These are phyloP conservation scores for Jatropha multifida DNA, from an alignment of 441 rosid species.

Conservation along the genomic window DNA sequence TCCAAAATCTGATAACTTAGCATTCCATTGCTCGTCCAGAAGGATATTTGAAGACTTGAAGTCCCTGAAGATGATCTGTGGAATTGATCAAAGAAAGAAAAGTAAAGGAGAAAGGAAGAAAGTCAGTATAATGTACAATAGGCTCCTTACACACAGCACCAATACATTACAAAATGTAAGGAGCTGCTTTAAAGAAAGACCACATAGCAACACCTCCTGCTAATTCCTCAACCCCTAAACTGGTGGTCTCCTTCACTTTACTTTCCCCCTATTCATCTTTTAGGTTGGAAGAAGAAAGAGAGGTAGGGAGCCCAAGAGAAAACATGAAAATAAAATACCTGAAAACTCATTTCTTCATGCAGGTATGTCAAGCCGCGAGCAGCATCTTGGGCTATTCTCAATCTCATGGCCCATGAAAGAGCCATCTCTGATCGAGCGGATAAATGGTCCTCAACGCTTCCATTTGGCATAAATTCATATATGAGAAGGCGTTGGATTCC, in stretches of 20 bases:
- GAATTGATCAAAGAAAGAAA: background rate
- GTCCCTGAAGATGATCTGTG: slow-evolving; percentile 84
- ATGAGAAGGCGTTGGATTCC: slow-evolving; percentile 86
- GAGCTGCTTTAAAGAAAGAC: background rate
- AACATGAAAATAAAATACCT: slow-evolving; percentile 39
- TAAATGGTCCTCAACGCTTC: slow-evolving; percentile 87
- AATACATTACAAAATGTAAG: background rate
- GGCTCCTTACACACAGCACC: background rate
- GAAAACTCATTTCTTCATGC: slow-evolving; percentile 92
- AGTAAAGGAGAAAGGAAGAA: slow-evolving; percentile 1
- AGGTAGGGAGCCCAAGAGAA: background rate
- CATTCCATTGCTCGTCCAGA: slow-evolving; percentile 83
- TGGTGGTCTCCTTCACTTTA: background rate
- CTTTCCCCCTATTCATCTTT: background rate
- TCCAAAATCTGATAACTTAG: slow-evolving; percentile 94
- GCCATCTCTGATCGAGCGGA: slow-evolving; percentile 45
- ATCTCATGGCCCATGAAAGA: slow-evolving; percentile 80
- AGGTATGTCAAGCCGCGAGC: slow-evolving; percentile 87
- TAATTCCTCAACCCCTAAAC: background rate
- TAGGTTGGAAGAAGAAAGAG: no score
- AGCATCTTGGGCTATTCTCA: slow-evolving; percentile 86
- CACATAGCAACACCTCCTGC: background rate
- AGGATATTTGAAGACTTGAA: slow-evolving; percentile 93
- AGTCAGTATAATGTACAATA: background rate
- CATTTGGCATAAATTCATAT: slow-evolving; percentile 89